Base-by-base conservation (phyloP, 1,284 basidiomycete genomes). In the Melampsora abietis-canadensis region DNA sequence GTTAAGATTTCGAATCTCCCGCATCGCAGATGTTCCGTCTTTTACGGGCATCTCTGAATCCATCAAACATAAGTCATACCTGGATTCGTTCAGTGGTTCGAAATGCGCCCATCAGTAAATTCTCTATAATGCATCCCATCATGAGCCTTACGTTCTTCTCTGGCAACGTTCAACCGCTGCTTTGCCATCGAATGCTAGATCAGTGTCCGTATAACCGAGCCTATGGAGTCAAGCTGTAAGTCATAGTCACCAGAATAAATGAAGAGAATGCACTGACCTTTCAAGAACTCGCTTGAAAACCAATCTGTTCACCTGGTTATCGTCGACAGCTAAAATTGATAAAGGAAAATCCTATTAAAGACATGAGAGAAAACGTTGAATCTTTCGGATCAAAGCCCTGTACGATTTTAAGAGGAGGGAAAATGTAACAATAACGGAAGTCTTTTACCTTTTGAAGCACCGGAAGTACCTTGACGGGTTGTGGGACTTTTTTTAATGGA, bases 241-340 rank as follows among this genome's bases (percentile, higher is more conserved):
- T 54, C 51, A 27, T 12, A 54, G 27, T 1, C 1, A 34, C n/a
- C n/a, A n/a, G n/a, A 54, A 54, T 54, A n/a, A 6, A 17, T 54
- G 14, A 2, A 19, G 7, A n/a, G 27, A 21, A n/a, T 54, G n/a
- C 2, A 27, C 51, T 7, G 7, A 54, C 51, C 51, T 54, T 54
- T 54, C 51, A 6, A 54, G 27, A 54, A 27, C 51, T 54, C 27
- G n/a, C 17, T 27, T 54, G 27, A 54, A 54, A 5, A 54, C 82
- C 8, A 78, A 76, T 21, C 80, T 69, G 68, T 83, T 83, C 77
- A 82, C 79, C 0, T 76, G 66, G 63, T 81, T 82, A 76, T 83
- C 82, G 66, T 83, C 82, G 1, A 83, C 82, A 1, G 82, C 76
- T 17, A 83, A 77, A 37, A 83, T 80, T 5, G 77, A 54, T 12